phyloP scores from a whole-genome alignment of 768 basidiomycete species.

The Leccinum sublutescens region DNA sequence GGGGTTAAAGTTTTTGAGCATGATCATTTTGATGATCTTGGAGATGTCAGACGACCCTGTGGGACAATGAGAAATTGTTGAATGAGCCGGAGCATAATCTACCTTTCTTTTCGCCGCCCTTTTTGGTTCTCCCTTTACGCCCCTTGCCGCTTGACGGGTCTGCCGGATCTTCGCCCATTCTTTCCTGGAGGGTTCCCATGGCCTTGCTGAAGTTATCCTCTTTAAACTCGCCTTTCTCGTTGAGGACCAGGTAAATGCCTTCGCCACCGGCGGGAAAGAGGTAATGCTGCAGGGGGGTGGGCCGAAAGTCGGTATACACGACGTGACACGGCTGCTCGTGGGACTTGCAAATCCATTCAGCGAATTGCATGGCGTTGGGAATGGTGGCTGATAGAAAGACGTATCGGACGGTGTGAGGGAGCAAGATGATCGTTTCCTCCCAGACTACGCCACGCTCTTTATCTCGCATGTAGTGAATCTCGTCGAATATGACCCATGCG shows the following conservation, averaged over 20 bases:
- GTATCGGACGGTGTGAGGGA: constrained; percentile 94
- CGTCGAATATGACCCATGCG: constrained; percentile 99
- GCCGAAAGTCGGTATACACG: constrained; percentile 98
- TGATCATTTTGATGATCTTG: constrained; percentile 98
- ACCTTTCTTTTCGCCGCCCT: constrained; percentile 95
- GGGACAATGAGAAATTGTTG: constrained; percentile 11
- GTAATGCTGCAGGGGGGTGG: constrained; percentile 97
- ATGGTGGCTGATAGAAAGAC: constrained; percentile 99
- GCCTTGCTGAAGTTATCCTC: constrained; percentile 98
- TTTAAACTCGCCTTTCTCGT: constrained; percentile 94
- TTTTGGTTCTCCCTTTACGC: constrained; percentile 87
- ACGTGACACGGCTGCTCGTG: constrained; percentile 99
- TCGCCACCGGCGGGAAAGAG: constrained; percentile 96
- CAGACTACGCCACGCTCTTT: constrained; percentile 99
- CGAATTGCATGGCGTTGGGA: constrained; percentile 99
- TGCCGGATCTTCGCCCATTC: constrained; percentile 87
- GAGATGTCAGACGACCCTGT: constrained; percentile 89
- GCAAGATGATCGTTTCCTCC: constrained; percentile 98
- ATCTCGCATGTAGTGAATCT: constrained; percentile 99
- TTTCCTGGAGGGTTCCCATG: constrained; percentile 90
- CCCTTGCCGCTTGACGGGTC: constrained; percentile 83
- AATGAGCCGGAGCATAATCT: neutral
- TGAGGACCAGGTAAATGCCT: constrained; percentile 97
- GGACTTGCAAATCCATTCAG: constrained; percentile 97
- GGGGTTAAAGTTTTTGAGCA: constrained; percentile 95